Evolutionary conservation across 371 early-diverging fungal genomes (phyloP), one percentile per base, ranked within the genome.

Genomic region (Mucor saturninus): DNA sequence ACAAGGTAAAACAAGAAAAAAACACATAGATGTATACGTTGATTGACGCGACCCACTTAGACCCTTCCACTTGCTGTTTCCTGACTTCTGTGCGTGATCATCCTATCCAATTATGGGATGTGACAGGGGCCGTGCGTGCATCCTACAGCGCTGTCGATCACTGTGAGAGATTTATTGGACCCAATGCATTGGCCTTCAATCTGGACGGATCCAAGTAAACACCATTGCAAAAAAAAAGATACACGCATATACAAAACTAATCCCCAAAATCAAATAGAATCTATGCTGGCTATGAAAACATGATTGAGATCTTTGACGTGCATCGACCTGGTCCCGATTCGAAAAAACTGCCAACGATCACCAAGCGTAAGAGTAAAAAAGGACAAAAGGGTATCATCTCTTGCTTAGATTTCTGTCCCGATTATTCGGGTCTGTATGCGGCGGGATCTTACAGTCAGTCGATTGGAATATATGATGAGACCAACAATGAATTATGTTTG

Each of bases 301-400:
- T 83, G 83, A 81, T 91, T 53, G 83, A 89, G 54, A 77, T 91
- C 5, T 89, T 89, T 62, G 89, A 89, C 64, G 73, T 79, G 54
- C 32, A 31, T 48, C 30, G 50, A 50, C 50, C 50, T 50, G 50
- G 50, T 5, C 50, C 50, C 11, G 38, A 63, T 15, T 75, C 83
- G 0, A 40, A 62, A 26, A 83, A 85, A 49, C 52, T 70, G 14
- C 76, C 87, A 0, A 88, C 87, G 1, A 76, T 83, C 0, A 86
- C 89, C 1, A 85, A 78, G 4, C 80, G 87, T 10, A 83, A 80
- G 60, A 84, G 83, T 56, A 80, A 68, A 59, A 69, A 86, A 13
- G 91, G 91, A 2, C 90, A 89, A 64, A 90, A 90, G 65, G 91
- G 79, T 5, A 75, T 90, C 9, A 83, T 91, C 35, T 86, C 90